Evolutionary conservation across 2,329 filamentous ascomycete genomes (phyloP), one percentile per base, ranked within the genome.

Genomic region (Emergomyces pasteurianus): DNA sequence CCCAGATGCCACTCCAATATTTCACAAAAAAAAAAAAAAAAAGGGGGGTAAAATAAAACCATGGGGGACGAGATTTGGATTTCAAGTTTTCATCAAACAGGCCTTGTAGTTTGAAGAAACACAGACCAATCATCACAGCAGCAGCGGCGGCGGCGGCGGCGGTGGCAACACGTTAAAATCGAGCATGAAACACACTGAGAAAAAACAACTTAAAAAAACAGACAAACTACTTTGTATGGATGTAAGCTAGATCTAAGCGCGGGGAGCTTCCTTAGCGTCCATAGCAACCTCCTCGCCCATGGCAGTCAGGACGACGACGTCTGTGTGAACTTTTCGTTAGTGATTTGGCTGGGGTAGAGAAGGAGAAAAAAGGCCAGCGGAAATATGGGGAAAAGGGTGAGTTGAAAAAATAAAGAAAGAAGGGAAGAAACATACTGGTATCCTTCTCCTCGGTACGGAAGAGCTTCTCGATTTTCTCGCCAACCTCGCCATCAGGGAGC

Each of bases 201-300:
- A n/a, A n/a, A 43, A 18, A 43, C 7, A 47, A n/a, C 16, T 23
- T 23, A n/a, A 47, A n/a, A 8, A 47, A 7, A 23, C n/a, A 18
- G 21, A 18, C 12, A 46, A 46, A 9, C 18, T n/a, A n/a, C 5
- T 46, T 54, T n/a, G 18, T 2, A 54, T 21, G 31, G 31, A 31
- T 36, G 28, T 26, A 31, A 28, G 28, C 7, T 57, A 40, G 31
- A 58, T 53, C 38, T 61, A 61, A 40, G 14, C 3, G 49, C 58
- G 58, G 57, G 89, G 86, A 77, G 89, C 90, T 81, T 96, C 92
- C 86, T 97, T 97, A 80, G 86, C 88, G 75, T 96, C 92, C 76
- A 96, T 87, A 73, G 87, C 88, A 71, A 83, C 80, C 84, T 97
- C 89, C 81, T 99, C 92, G 75, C 89, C 89, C 94, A 99, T 99